Conservation (phyloP, 2,329 filamentous ascomycete species). For the Sporothrix mexicana region DNA sequence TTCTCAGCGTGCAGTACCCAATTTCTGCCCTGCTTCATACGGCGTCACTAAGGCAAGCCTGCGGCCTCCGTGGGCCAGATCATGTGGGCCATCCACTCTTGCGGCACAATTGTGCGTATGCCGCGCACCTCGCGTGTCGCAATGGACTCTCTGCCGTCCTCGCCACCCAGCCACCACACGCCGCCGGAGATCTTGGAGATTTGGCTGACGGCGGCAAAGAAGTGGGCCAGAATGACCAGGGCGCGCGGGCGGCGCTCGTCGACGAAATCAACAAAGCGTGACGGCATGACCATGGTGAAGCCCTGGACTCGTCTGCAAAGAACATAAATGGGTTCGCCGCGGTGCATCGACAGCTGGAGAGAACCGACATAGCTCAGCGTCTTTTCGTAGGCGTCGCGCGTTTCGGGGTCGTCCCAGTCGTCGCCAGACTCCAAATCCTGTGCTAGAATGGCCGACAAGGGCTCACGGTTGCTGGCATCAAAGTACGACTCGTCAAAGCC, state of each 20-base stretch:
- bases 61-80: conserved; percentile 40
- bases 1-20: neutral
- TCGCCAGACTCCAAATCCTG: conserved; percentile 38
- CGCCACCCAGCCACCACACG: conserved; percentile 42
- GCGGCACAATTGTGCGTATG: conserved; percentile 38
- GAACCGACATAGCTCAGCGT: conserved; percentile 42
- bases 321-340: conserved; percentile 44
- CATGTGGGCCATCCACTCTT: conserved; percentile 39
- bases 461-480: conserved; percentile 38
- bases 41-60: conserved; percentile 23
- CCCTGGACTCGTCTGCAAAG: conserved; percentile 41
- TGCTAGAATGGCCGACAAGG: conserved; percentile 37
- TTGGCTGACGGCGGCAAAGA: conserved; percentile 40
- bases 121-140: conserved; percentile 41
- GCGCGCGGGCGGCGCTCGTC: conserved; percentile 40
- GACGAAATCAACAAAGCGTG: conserved; percentile 40
- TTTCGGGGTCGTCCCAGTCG: conserved; percentile 39
- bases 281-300: conserved; percentile 41
- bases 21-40: neutral
- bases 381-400: conserved; percentile 42
- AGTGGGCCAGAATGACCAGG: conserved; percentile 41
- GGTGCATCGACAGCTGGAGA: conserved; percentile 40
- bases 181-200: conserved; percentile 31
- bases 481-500: conserved; percentile 42
- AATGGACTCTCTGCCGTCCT: conserved; percentile 35